A percentile compares a stretch with the other conserved stretches of the same genome.
Evolutionary conservation across 108 stramenopile species (phyloP).

Genomic region (Cyclotella baltica): DNA sequence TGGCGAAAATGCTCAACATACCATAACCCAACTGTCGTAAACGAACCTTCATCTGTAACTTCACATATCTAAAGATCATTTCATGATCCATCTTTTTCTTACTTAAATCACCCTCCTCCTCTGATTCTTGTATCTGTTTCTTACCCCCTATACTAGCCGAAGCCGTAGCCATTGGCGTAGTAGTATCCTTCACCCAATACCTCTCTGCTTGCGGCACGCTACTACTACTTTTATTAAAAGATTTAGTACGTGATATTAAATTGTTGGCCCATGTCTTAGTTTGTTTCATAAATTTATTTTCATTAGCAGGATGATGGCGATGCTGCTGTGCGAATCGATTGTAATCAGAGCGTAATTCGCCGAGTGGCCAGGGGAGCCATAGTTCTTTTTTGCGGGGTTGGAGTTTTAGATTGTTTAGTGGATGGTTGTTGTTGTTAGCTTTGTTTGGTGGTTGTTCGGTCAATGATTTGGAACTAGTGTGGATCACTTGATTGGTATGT

Average conservation of each 20-base stretch:
- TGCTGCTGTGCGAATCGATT: conserved; percentile 39
- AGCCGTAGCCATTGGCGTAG: conserved; percentile 51
- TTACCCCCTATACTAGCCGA: conserved; percentile 33
- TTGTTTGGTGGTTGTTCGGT: not conserved
- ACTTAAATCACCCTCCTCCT: not conserved
- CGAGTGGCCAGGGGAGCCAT: conserved; percentile 59
- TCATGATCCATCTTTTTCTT: conserved; percentile 25
- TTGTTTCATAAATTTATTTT: conserved; percentile 12
- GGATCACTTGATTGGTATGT: not conserved
- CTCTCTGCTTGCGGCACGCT: not conserved
- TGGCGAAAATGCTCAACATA: not conserved
- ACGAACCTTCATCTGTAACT: conserved; percentile 43
- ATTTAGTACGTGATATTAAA: conserved; percentile 14
- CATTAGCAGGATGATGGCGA: not conserved
- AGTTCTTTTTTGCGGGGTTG: conserved; percentile 55
- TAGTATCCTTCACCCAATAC: conserved; percentile 52
- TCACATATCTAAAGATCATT: conserved; percentile 38
- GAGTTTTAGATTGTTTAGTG: conserved; percentile 23
- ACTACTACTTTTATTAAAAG: not conserved
- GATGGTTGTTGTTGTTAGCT: not conserved
- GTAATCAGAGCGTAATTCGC: conserved; percentile 48
- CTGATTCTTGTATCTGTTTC: not conserved
- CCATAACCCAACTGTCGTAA: conserved; percentile 54
- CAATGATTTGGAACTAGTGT: not conserved
- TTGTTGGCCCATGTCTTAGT: conserved; percentile 31